A percentile compares a stretch with the other conserved stretches of the same genome.
These are phyloP conservation scores for Neopestalotiopsis clavispora DNA, from an alignment of 2,329 filamentous ascomycete genomes.

Conservation along the genomic window DNA sequence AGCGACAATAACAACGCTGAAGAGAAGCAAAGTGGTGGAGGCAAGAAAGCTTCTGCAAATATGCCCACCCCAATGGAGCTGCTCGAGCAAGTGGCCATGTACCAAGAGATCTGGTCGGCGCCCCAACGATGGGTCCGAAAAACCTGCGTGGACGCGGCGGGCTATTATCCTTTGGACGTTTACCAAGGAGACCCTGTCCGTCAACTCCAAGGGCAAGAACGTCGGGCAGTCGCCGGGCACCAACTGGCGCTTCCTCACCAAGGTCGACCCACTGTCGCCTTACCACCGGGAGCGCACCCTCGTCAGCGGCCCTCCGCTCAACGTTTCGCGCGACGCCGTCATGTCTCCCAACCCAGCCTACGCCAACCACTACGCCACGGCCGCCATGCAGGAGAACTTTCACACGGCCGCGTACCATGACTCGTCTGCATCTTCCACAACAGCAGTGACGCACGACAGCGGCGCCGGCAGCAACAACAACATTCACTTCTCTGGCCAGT, in stretches of 20 bases:
- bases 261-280: slow-evolving; percentile 63
- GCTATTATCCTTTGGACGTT: slow-evolving; percentile 69
- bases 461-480: not conserved
- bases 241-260: slow-evolving; percentile 66
- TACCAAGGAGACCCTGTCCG: slow-evolving; percentile 54
- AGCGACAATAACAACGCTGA: slow-evolving; percentile 37
- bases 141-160: slow-evolving; percentile 57
- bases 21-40: not conserved
- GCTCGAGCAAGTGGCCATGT: slow-evolving; percentile 67
- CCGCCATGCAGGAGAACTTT: slow-evolving; percentile 64
- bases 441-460: not conserved
- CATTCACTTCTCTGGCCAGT: slow-evolving; percentile 27
- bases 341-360: slow-evolving; percentile 59
- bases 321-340: slow-evolving; percentile 47
- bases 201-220: slow-evolving; percentile 45
- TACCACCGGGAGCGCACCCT: slow-evolving; percentile 58
- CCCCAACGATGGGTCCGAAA: slow-evolving; percentile 44
- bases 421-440: slow-evolving; percentile 14
- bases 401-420: slow-evolving; percentile 51
- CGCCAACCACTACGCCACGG: slow-evolving; percentile 54
- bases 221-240: slow-evolving; percentile 58
- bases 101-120: slow-evolving; percentile 68
- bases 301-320: slow-evolving; percentile 36
- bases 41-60: slow-evolving; percentile 19
- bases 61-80: slow-evolving; percentile 47